Percentiles rank a stretch among this genome's conserved stretches.
Evolutionary conservation across 73 alveolate genomes (phyloP).

Genomic region (Blepharisma japonicum): DNA sequence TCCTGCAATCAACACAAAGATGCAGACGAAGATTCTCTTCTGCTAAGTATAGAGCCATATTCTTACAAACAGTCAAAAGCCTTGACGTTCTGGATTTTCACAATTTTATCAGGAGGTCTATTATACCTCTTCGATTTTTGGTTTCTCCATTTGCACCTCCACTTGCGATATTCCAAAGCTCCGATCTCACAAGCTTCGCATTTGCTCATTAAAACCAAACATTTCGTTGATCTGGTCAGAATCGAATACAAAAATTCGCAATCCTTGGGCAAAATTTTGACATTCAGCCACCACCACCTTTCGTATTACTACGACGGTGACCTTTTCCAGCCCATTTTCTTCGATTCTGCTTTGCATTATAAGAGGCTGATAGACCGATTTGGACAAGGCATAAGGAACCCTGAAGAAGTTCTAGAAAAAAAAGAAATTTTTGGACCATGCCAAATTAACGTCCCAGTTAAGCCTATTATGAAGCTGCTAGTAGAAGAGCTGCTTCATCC

Average conservation of each 20-base stretch:
- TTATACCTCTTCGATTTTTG: neutral
- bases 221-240: neutral
- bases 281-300: neutral
- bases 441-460: conserved; percentile 43
- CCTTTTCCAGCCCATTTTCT: neutral
- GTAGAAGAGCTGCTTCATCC: conserved; percentile 58
- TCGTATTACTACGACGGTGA: neutral
- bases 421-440: conserved; percentile 46
- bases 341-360: neutral
- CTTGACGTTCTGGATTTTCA: neutral
- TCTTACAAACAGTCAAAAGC: neutral
- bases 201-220: neutral
- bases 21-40: no score
- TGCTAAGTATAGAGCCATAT: no score
- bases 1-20: no score
- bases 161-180: neutral
- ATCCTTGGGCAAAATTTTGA: neutral
- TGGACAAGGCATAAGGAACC: neutral
- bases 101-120: neutral
- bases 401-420: neutral
- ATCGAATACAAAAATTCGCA: neutral
- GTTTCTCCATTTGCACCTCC: neutral
- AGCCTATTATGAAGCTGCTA: conserved; percentile 40
- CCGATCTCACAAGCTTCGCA: neutral
- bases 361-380: neutral